Base-by-base conservation (phyloP, 2,329 filamentous ascomycete species). In the Gremmenia infestans region DNA sequence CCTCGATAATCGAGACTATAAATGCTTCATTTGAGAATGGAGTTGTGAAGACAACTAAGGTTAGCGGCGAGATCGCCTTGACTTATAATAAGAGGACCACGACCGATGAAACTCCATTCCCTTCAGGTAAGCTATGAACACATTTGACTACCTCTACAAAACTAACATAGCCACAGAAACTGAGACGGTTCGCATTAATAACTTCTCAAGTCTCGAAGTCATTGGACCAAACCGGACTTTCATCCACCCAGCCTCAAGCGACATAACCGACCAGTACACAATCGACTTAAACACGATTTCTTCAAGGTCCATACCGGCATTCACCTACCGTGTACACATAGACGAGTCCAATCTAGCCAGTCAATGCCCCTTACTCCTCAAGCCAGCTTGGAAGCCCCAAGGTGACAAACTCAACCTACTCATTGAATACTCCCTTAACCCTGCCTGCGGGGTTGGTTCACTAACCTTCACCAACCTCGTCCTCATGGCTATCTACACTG, bases 201-300 rank as follows among this genome's bases (percentile, higher is more conserved):
- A 96, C 69, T 96, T 96, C 69, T 74, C 86, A 9, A 81, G 82
- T n/a, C 80, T 99, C 5, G 94, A 97, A 66, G 91, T 90, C 67
- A 92, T 99, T 55, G 92, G 91, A 0, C 91, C 92, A 1, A 99
- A 99, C 70, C 90, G 91, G 45, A 89, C 91, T 55, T 96, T 97
- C 72, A 85, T 97, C 51, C 83, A 86, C 35, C 87, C 91, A 63
- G 77, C 81, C 5, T 73, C 76, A 1, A 68, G 78, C 1, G 83
- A 87, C 9, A 85, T 81, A 56, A 81, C 87, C 3, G 92, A 95
- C 56, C 87, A 93, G 68, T 99, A 95, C 73, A 82, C 77, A 0
- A 76, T 99, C 35, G 83, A 92, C 59, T 74, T 94, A n/a, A 50
- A 6, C 78, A 84, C 14, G 84, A 86, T 68, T 81, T 97, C 61